Base-by-base conservation (phyloP, 805 yeast genomes). In the Metschnikowia lachancei region DNA sequence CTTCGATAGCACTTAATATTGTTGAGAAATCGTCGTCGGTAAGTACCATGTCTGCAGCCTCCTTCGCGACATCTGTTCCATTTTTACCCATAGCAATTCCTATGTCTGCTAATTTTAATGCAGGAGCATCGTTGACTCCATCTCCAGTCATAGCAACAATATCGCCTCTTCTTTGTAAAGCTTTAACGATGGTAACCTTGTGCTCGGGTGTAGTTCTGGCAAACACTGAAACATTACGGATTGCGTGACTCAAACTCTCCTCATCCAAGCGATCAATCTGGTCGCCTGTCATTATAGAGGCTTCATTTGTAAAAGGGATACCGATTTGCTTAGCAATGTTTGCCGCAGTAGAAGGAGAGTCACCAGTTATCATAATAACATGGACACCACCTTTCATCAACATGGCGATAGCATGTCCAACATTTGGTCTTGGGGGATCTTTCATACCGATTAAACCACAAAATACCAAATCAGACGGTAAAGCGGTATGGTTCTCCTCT, bases 71-170 rank as follows among this genome's bases (percentile, higher is more conserved):
- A 66, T 92, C 99, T 0, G 98, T 94, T 49, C 99, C 99, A 72
- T 86, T 84, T 56, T 80, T 81, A 50, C 90, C 94, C 94, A 91
- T 90, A 12, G 96, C 84, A 56, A 92, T 88, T 60, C 98, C 98
- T 57, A 91, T 91, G 68, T 91, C 97, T 2, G 98, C 97, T 56
- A 91, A 75, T 63, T 92, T 91, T 57, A 92, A 76, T 4, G 98
- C 97, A n/a, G 98, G 98, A 0, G 98, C 98, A 73, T 91, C 98
- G 65, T 91, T 91, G 12, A 92, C 97, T 69, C 98, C 98, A 68
- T 91, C 98, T 57, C 99, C 99, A n/a, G 98, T 91, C 97, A 92
- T 91, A 19, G 97, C 99, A 43, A 92, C 98, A 52, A 92, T 83
- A 64, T 92, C 96, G 42, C 97, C 97, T 62, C 95, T 79, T 63